Conservation (phyloP, 1,284 basidiomycete genomes). For the Cryptococcus sp. region DNA sequence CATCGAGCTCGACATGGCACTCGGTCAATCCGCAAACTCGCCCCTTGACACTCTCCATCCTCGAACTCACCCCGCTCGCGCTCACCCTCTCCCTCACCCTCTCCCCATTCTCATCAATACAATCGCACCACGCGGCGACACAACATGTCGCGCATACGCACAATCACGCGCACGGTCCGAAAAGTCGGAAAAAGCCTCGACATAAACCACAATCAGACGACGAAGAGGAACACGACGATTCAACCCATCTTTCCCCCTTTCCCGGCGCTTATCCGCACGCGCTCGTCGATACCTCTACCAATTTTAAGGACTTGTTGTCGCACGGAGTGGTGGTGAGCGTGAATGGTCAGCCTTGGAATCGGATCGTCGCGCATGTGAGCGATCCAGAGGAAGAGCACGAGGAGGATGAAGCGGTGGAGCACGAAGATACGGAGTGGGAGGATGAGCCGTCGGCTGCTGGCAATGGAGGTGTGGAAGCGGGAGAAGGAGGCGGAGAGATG, state of each 20-base stretch:
- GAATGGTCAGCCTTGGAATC: slow-evolving; percentile 44
- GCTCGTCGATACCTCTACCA: slow-evolving; percentile 10
- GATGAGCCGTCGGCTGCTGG: slow-evolving; percentile 11
- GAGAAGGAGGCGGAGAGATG: slow-evolving; percentile 13
- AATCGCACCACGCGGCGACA: slow-evolving; percentile 8
- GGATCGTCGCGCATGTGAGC: slow-evolving; percentile 45
- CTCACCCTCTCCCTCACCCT: slow-evolving; percentile 45
- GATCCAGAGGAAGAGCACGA: slow-evolving; percentile 32
- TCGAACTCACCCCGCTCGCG: slow-evolving; percentile 45
- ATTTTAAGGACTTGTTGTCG: slow-evolving; percentile 44
- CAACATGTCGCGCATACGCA: slow-evolving; percentile 16
- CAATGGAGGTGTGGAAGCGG: slow-evolving; percentile 4
- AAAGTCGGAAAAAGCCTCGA: slow-evolving; percentile 12
- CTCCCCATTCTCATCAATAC: slow-evolving; percentile 16
- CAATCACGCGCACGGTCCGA: slow-evolving; percentile 9
- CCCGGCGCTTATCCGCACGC: slow-evolving; percentile 9
- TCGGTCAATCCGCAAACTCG: slow-evolving; percentile 41
- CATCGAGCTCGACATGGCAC: slow-evolving; percentile 37
- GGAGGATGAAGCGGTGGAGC: slow-evolving; percentile 10
- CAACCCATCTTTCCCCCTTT: slow-evolving; percentile 9
- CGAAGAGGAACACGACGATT: slow-evolving; percentile 34
- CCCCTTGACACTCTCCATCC: slow-evolving; percentile 43
- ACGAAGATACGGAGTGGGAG: slow-evolving; percentile 24
- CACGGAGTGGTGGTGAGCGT: slow-evolving; percentile 46
- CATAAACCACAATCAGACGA: slow-evolving; percentile 25